Percentiles rank a stretch among this genome's conserved stretches.
These are phyloP conservation scores for Colletotrichum neosansevieriae DNA, from an alignment of 2,329 filamentous ascomycete species.

Conservation along the genomic window DNA sequence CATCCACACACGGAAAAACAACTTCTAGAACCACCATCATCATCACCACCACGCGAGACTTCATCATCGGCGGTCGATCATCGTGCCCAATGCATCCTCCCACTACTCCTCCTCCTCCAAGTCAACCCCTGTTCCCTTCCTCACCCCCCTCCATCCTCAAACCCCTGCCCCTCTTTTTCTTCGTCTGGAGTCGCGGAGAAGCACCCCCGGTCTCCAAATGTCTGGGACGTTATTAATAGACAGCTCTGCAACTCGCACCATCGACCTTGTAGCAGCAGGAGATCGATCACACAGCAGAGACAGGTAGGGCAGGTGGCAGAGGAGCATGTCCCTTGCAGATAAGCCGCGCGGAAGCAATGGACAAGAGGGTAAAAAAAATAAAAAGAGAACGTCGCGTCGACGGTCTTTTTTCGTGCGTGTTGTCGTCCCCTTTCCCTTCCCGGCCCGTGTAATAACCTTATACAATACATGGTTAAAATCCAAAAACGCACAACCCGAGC, in stretches of 20 bases:
- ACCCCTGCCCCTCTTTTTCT: neutral
- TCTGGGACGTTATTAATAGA: slow-evolving; percentile 33
- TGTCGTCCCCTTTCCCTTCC: neutral
- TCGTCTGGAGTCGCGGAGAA: slow-evolving; percentile 28
- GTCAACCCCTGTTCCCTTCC: neutral
- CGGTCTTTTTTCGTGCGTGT: neutral
- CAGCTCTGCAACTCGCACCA: slow-evolving; percentile 8
- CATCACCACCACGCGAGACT: neutral
- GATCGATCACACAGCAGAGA: neutral
- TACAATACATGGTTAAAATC: slow-evolving; percentile 11
- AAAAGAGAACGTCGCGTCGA: neutral
- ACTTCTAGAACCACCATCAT: slow-evolving; percentile 30
- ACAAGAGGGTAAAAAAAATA: neutral
- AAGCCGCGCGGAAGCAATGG: neutral
- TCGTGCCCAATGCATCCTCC: neutral
- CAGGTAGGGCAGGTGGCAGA: neutral
- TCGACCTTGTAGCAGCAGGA: neutral
- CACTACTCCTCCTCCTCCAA: neutral
- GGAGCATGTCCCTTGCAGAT: slow-evolving; percentile 23
- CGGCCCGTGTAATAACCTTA: slow-evolving; percentile 25
- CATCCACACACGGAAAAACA: neutral
- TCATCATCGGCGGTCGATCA: neutral
- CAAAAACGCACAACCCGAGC: neutral
- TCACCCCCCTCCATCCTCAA: neutral
- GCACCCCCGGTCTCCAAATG: slow-evolving; percentile 9